Evolutionary conservation across 306 rosid genomes (phyloP).

Genomic region (Ammopiptanthus mongolicus): DNA sequence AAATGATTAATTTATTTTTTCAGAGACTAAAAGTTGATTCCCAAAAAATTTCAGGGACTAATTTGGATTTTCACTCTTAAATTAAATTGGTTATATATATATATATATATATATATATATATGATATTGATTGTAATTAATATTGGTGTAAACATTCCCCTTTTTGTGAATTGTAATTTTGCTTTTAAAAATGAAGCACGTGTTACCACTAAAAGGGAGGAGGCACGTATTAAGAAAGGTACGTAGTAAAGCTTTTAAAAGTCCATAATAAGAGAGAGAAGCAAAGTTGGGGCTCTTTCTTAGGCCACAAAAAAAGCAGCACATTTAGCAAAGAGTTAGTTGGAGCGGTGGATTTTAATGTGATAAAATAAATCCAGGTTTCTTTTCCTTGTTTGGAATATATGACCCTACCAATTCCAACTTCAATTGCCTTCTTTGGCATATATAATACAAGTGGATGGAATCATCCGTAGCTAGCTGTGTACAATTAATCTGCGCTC

Average conservation of each 20-base stretch:
- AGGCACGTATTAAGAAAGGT: background rate
- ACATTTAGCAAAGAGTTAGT: constrained; percentile 9
- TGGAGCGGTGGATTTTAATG: background rate
- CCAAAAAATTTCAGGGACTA: too few species aligned
- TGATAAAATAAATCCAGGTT: background rate
- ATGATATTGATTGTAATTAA: too few species aligned
- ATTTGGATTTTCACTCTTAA: too few species aligned
- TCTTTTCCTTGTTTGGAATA: constrained; percentile 15
- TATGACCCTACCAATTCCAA: constrained; percentile 15
- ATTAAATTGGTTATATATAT: too few species aligned
- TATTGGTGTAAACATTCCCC: too few species aligned
- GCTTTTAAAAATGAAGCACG: background rate
- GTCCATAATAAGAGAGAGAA: background rate
- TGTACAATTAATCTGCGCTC: constrained; percentile 22
- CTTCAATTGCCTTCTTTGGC: constrained; percentile 20
- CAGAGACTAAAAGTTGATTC: too few species aligned
- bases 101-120: too few species aligned
- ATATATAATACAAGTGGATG: constrained; percentile 1
- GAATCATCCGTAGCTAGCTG: background rate
- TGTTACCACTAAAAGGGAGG: background rate
- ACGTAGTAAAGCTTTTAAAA: background rate
- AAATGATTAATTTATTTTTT: too few species aligned
- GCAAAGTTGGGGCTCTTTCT: background rate
- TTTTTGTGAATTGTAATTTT: background rate
- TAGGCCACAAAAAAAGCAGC: constrained; percentile 11